Percentiles rank a stretch among this genome's conserved stretches.
Evolutionary conservation across 2,329 filamentous ascomycete genomes (phyloP).

Genomic region (Colletotrichum camelliae): DNA sequence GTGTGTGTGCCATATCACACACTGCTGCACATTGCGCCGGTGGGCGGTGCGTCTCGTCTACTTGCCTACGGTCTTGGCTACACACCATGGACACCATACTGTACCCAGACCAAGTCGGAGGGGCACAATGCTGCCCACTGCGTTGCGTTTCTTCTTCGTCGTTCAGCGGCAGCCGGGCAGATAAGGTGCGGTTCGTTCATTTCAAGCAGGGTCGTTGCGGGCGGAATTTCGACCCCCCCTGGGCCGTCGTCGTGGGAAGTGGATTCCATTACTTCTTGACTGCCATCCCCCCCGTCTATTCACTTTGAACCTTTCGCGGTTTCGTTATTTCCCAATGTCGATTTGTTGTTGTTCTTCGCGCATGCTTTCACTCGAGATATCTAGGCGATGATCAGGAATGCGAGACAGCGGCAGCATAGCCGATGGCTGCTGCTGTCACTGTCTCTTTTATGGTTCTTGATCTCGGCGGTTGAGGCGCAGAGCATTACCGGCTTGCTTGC

Average conservation of each 20-base stretch:
- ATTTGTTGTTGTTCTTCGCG: not conserved
- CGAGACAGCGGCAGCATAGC: not conserved
- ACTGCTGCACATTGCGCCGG: not conserved
- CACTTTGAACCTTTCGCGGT: not conserved
- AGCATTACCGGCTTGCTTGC: not conserved
- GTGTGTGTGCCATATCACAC: not conserved
- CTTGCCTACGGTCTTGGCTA: not conserved
- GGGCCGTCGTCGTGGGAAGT: not conserved
- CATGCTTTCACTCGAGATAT: slow-evolving; percentile 3
- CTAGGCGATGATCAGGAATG: slow-evolving; percentile 7
- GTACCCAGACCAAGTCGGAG: not conserved
- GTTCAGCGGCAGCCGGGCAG: not conserved
- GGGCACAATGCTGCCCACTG: slow-evolving; percentile 4
- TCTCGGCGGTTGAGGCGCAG: slow-evolving; percentile 1
- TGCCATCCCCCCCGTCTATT: not conserved
- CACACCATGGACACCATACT: not conserved
- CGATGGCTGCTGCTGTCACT: not conserved
- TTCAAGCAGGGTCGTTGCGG: not conserved
- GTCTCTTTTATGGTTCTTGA: not conserved
- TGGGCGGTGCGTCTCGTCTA: not conserved
- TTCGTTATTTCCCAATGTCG: not conserved
- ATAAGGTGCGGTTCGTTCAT: not conserved
- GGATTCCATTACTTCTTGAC: not conserved
- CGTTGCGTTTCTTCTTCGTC: not conserved
- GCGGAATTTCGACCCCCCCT: not conserved